phyloP scores from a whole-genome alignment of 495 filamentous ascomycete genomes.

The Trichoderma parareesei region DNA sequence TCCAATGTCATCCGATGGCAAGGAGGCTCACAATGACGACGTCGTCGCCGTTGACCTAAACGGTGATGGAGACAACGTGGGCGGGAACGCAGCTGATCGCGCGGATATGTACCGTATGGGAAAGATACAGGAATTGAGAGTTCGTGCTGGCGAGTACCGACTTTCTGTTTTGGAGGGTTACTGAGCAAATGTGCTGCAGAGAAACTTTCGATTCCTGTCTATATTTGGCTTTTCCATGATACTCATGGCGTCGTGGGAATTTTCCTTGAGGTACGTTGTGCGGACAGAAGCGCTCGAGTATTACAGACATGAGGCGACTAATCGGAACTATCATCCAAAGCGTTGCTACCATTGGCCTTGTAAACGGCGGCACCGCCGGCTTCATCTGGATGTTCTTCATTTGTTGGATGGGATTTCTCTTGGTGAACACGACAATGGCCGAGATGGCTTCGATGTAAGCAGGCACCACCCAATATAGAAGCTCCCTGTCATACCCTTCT shows the following conservation, averaged over 20 bases:
- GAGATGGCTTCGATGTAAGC: conserved; percentile 23
- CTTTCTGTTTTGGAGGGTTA: background rate
- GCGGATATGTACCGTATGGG: conserved; percentile 2
- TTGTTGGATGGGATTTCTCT: conserved; percentile 21
- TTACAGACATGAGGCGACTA: background rate
- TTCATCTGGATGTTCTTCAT: conserved; percentile 24
- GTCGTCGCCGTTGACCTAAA: background rate
- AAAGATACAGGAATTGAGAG: background rate
- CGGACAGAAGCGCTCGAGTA: background rate
- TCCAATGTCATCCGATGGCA: background rate
- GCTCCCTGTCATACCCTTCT: background rate
- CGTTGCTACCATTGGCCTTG: conserved; percentile 15
- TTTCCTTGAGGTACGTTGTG: conserved; percentile 19
- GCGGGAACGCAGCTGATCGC: background rate
- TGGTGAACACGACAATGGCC: conserved; percentile 21
- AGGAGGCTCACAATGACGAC: background rate
- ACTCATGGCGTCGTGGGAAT: conserved; percentile 43
- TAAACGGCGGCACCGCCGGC: conserved; percentile 25
- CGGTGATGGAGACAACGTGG: background rate
- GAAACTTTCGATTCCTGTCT: conserved; percentile 39
- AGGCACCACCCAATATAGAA: background rate
- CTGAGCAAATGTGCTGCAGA: conserved; percentile 15
- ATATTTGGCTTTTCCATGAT: conserved; percentile 41
- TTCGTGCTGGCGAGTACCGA: background rate
- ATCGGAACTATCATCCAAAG: background rate